These are phyloP conservation scores for Axilococcus clingmanii DNA, from an alignment of 139 green algal species.

Conservation along the genomic window DNA sequence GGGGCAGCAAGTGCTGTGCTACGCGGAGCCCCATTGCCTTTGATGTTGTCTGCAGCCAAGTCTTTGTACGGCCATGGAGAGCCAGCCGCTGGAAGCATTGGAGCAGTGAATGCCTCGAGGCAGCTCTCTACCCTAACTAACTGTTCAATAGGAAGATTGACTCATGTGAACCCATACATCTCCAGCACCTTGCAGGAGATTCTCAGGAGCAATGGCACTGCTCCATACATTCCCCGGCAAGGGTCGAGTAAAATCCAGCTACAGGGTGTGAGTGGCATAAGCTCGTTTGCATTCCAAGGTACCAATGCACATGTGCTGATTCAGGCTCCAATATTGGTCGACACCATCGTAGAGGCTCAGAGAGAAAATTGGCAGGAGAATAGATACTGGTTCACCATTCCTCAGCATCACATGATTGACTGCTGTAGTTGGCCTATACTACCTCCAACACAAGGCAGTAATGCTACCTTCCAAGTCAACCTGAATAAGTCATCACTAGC, in stretches of 20 bases:
- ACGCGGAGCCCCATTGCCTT: not conserved
- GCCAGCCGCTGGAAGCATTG: constrained; percentile 20
- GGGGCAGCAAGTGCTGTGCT: constrained; percentile 32
- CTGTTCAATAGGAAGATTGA: constrained; percentile 8
- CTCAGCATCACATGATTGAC: not conserved
- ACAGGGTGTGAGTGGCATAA: constrained; percentile 31
- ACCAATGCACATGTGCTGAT: constrained; percentile 59
- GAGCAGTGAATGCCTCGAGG: constrained; percentile 8
- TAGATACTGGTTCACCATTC: not conserved
- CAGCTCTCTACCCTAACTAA: not conserved
- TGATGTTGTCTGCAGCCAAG: constrained; percentile 28
- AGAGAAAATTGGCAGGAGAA: constrained; percentile 11
- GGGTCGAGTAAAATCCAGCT: not conserved
- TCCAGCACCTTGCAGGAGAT: not conserved
- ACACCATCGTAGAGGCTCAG: not conserved
- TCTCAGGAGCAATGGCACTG: not conserved
- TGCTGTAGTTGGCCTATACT: not conserved
- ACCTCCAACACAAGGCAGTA: not conserved
- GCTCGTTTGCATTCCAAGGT: constrained; percentile 77
- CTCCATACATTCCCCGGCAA: not conserved
- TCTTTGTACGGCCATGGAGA: constrained; percentile 32
- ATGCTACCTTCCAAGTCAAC: not conserved
- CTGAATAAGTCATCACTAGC: constrained; percentile 6
- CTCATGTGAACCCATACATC: constrained; percentile 20
- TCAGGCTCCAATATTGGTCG: not conserved